Conservation (phyloP, 2,329 filamentous ascomycete genomes). For the Cercospora nicotianae region DNA sequence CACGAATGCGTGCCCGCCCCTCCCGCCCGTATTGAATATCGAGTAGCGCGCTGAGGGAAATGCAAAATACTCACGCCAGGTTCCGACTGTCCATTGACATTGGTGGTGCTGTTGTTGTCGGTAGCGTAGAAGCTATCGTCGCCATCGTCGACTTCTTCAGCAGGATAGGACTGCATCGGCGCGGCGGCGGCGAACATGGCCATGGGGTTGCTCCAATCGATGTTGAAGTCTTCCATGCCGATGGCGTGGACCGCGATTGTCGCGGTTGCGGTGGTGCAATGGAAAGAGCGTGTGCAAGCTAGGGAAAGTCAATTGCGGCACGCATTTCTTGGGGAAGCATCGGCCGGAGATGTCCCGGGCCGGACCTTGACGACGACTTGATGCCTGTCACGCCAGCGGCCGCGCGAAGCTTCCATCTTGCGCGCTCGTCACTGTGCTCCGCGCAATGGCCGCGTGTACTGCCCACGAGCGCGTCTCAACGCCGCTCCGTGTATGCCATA, state of each 20-base stretch:
- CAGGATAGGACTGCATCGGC: conserved; percentile 14
- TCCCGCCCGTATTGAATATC: background rate
- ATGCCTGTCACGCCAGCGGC: background rate
- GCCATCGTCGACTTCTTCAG: conserved; percentile 26
- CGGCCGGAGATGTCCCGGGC: background rate
- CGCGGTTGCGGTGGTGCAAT: background rate
- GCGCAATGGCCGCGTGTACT: background rate
- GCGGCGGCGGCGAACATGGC: conserved; percentile 18
- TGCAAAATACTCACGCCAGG: conserved; percentile 23
- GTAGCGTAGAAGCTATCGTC: conserved; percentile 28
- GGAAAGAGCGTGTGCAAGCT: background rate
- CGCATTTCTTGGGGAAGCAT: background rate
- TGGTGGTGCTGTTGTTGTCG: conserved; percentile 15
- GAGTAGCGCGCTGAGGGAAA: background rate
- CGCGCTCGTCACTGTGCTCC: background rate
- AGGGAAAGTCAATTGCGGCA: background rate
- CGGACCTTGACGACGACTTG: background rate
- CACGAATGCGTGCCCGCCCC: background rate
- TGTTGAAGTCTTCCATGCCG: conserved; percentile 15
- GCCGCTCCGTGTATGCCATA: background rate
- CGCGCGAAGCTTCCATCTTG: background rate
- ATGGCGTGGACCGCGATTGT: background rate
- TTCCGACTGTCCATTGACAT: conserved; percentile 15
- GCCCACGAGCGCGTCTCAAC: background rate
- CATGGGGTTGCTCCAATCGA: conserved; percentile 32